Evolutionary conservation across 306 rosid genomes (phyloP).

Genomic region (Arachis stenosperma): DNA sequence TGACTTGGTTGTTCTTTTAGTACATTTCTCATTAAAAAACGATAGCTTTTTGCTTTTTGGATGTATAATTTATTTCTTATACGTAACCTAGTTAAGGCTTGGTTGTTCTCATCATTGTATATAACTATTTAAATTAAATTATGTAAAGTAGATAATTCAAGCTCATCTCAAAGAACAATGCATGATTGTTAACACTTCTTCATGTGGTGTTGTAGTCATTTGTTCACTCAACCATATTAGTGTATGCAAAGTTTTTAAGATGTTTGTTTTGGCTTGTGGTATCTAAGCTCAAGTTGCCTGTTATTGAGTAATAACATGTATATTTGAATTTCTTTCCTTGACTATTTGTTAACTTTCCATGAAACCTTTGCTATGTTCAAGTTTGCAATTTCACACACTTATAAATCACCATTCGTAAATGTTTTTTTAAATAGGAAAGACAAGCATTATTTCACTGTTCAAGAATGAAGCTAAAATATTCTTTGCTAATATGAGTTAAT

Average conservation of each 20-base stretch:
- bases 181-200: neutral
- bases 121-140: neutral
- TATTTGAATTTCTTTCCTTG: neutral
- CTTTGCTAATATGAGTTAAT: neutral
- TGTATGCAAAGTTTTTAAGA: conserved; percentile 2
- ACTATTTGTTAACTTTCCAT: neutral
- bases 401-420: conserved; percentile 16
- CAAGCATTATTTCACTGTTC: conserved; percentile 4
- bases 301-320: conserved; percentile 9
- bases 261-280: neutral
- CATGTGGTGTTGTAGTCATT: neutral
- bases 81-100: neutral
- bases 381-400: neutral
- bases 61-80: neutral
- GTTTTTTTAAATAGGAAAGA: neutral
- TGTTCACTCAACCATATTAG: neutral
- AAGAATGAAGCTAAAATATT: neutral
- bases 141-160: neutral
- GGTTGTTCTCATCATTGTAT: neutral
- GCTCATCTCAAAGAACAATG: neutral
- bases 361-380: neutral
- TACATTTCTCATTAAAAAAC: neutral
- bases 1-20: conserved; percentile 1
- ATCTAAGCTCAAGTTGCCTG: neutral
- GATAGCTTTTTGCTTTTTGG: neutral